Evolutionary conservation across 371 early-diverging fungal species (phyloP).

Genomic region (Mortierella sp.): DNA sequence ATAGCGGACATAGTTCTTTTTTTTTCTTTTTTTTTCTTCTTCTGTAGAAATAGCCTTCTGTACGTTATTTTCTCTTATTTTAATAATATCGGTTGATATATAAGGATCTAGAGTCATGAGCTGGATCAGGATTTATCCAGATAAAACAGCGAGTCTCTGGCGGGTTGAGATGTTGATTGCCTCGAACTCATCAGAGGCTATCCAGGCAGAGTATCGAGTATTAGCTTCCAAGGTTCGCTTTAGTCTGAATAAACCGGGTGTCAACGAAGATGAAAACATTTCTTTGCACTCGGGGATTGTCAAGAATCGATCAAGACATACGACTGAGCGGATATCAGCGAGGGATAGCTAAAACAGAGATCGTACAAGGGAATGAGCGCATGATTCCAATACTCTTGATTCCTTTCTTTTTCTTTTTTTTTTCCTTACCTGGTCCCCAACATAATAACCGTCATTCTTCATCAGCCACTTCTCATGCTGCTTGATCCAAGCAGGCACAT

Average conservation of each 20-base stretch:
- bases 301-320: constrained; percentile 42
- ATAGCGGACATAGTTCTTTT: not conserved
- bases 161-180: constrained; percentile 37
- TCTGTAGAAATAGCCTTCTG: constrained; percentile 2
- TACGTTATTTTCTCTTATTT: constrained; percentile 2
- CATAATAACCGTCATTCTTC: constrained; percentile 36
- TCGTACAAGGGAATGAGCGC: too few relatives aligned
- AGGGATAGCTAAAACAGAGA: constrained; percentile 24
- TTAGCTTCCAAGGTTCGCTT: constrained; percentile 21
- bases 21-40: not conserved
- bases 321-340: constrained; percentile 43
- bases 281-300: constrained; percentile 40
- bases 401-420: too few relatives aligned
- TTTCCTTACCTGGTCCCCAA: constrained; percentile 34
- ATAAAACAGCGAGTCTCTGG: constrained; percentile 39
- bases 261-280: constrained; percentile 25
- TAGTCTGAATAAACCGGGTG: constrained; percentile 35
- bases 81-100: not conserved
- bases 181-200: constrained; percentile 32
- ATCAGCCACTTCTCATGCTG: constrained; percentile 49
- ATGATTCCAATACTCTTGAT: too few relatives aligned
- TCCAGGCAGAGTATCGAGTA: constrained; percentile 35
- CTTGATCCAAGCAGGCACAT: constrained; percentile 29
- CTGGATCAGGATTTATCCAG: constrained; percentile 10
- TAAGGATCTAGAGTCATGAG: too few relatives aligned